Base-by-base conservation (phyloP, 2,329 filamentous ascomycete species). In the Penicillium glabrum region DNA sequence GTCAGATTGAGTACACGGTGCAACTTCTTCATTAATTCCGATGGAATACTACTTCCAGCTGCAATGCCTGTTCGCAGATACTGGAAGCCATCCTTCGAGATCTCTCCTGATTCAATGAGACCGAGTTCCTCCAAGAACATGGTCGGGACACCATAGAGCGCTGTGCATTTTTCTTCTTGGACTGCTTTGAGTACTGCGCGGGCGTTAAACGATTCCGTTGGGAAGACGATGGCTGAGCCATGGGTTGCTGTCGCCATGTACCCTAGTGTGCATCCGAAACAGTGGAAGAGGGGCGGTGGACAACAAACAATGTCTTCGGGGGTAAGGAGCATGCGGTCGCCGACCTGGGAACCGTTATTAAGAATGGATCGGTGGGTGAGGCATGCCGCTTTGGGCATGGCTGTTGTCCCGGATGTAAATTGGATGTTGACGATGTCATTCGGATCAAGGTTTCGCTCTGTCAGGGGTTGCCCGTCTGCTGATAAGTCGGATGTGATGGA, bases 321-420 rank as follows among this genome's bases (percentile, higher is more conserved):
- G 0, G 83, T 88, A 13, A 99, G 82, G 0, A 89, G 84, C 93
- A 98, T 96, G 44, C 93, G 84, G 66, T 88, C 79, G 0, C 90
- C 95, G 63, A 98, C 96, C 54, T 92, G 85, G 27, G 83, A 82
- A 31, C 93, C 95, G 70, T 98, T 98, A 76, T 98, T 99, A 59
- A 99, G 81, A 61, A 98, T 93, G n/a, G 84, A 88, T 3, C 82
- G 83, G 76, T 98, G 93, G 0, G 85, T 88, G 31, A 99, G 83
- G 78, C 92, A 96, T 1, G 93, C 93, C 0, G 95, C 95, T 77
- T 98, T 98, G 23, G 93, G 93, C 68, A 84, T 81, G 0, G 90
- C 90, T 0, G 95, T 98, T 0, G 95, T 98, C n/a, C 93, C 95
- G 0, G 89, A 93, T 0, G 95, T 99, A 78, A 98, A 98, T 73